Conservation (phyloP, 2,329 filamentous ascomycete genomes). For the Trichoderma polysporum region DNA sequence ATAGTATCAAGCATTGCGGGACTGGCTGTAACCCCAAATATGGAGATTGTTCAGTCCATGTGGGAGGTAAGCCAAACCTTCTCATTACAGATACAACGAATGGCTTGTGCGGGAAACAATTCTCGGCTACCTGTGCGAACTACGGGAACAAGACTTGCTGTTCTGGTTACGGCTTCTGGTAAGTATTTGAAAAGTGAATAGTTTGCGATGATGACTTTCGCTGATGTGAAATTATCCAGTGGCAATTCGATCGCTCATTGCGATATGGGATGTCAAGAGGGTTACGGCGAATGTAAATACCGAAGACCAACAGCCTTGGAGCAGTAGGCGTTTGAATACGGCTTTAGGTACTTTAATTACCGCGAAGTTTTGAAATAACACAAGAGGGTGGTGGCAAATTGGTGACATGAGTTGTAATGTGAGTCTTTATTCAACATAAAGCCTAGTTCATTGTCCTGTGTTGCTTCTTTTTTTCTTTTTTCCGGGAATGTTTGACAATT, state of each 20-base stretch:
- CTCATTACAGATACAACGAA: conserved; percentile 31
- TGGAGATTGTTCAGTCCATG: conserved; percentile 34
- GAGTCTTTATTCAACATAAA: not conserved
- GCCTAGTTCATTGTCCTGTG: not conserved
- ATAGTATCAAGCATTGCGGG: conserved; percentile 35
- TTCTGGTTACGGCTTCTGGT: conserved; percentile 39
- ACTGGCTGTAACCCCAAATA: conserved; percentile 40
- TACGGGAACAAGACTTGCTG: conserved; percentile 39
- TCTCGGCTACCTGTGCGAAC: conserved; percentile 35
- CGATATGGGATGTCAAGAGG: conserved; percentile 35
- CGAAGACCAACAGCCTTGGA: not conserved
- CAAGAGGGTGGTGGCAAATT: not conserved
- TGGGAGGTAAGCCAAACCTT: conserved; percentile 26
- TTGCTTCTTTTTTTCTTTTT: too few relatives aligned
- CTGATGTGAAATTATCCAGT: conserved; percentile 23
- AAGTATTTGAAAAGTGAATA: conserved; percentile 21
- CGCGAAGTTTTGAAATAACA: not conserved
- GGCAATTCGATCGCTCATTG: conserved; percentile 33
- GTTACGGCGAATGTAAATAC: conserved; percentile 35
- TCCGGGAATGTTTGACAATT: not conserved
- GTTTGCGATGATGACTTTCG: not conserved
- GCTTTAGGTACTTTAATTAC: not conserved
- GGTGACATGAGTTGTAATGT: not conserved
- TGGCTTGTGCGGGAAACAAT: conserved; percentile 36
- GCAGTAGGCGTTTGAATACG: not conserved